These are phyloP conservation scores for Digitaria exilis DNA, from an alignment of 202 grass and related monocot species.

Conservation along the genomic window DNA sequence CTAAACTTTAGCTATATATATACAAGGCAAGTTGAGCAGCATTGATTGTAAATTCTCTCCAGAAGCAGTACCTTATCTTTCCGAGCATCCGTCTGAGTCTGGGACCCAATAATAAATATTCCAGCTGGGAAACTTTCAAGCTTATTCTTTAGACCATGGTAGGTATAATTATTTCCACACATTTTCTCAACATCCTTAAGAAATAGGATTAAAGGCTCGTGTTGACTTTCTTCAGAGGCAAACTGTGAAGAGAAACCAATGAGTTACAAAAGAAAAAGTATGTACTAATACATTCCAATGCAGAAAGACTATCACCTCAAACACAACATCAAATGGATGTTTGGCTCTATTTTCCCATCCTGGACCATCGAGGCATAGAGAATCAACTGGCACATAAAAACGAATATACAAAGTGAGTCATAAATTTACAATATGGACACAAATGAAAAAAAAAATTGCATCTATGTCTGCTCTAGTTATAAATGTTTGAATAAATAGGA, in stretches of 20 bases:
- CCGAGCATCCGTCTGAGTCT: conserved; percentile 68
- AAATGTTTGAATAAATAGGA: background rate
- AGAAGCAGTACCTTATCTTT: conserved; percentile 84
- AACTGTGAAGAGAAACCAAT: conserved; percentile 53
- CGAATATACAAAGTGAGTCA: conserved; percentile 2
- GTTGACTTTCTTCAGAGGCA: conserved; percentile 74
- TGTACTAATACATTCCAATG: conserved; percentile 4
- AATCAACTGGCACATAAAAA: conserved; percentile 66
- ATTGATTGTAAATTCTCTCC: conserved; percentile 6
- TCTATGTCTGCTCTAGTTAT: conserved; percentile 29
- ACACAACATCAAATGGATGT: conserved; percentile 77
- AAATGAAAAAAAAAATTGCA: conserved; percentile 33
- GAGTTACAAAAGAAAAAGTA: conserved; percentile 14
- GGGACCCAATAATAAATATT: conserved; percentile 86
- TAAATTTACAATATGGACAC: conserved; percentile 4
- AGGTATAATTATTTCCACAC: conserved; percentile 69
- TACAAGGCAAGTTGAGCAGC: no score
- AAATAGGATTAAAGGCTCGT: conserved; percentile 74
- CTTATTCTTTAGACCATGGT: conserved; percentile 73
- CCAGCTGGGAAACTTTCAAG: conserved; percentile 72
- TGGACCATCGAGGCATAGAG: conserved; percentile 71
- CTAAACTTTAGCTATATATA: conserved; percentile 38
- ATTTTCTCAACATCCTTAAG: conserved; percentile 91
- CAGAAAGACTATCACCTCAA: conserved; percentile 66
- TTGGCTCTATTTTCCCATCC: conserved; percentile 78